Evolutionary conservation across 179 eudicot species (phyloP).

Genomic region (Spergularia azorica): DNA sequence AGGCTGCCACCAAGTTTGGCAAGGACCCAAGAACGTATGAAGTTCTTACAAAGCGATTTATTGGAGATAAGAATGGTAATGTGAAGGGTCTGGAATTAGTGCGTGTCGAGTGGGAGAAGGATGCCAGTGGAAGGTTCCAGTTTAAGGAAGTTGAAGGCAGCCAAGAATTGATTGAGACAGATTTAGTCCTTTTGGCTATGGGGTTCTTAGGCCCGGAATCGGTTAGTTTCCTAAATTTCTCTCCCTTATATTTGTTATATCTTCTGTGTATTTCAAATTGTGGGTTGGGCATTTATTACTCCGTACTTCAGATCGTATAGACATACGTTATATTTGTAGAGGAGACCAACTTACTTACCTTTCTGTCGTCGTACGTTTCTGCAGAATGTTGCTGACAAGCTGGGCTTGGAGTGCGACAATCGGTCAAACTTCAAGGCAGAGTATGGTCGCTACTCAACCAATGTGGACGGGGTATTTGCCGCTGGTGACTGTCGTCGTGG

Average conservation of each 20-base stretch:
- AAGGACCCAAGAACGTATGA: constrained; percentile 92
- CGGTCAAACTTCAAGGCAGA: constrained; percentile 92
- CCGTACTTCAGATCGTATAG: no score
- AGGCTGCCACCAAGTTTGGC: constrained; percentile 89
- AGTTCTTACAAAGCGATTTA: constrained; percentile 85
- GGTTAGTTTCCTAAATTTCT: constrained; percentile 54
- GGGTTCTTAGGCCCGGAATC: constrained; percentile 98
- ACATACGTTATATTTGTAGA: neutral
- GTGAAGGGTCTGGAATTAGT: constrained; percentile 86
- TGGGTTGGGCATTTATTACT: no score
- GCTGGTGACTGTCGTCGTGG: constrained; percentile 98
- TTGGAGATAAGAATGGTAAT: constrained; percentile 81
- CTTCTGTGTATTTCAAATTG: neutral
- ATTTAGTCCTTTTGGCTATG: constrained; percentile 91
- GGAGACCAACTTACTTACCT: constrained; percentile 13
- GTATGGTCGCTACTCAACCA: constrained; percentile 87
- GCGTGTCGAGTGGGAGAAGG: constrained; percentile 92
- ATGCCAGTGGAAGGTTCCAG: constrained; percentile 79
- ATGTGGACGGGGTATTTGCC: constrained; percentile 84
- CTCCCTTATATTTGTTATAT: neutral
- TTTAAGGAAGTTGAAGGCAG: constrained; percentile 87
- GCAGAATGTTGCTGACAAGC: constrained; percentile 80
- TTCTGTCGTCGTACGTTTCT: constrained; percentile 3
- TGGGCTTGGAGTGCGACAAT: constrained; percentile 82
- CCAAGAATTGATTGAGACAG: constrained; percentile 76